Conservation (phyloP, 139 green algal genomes). For the Trebouxia sp. region DNA sequence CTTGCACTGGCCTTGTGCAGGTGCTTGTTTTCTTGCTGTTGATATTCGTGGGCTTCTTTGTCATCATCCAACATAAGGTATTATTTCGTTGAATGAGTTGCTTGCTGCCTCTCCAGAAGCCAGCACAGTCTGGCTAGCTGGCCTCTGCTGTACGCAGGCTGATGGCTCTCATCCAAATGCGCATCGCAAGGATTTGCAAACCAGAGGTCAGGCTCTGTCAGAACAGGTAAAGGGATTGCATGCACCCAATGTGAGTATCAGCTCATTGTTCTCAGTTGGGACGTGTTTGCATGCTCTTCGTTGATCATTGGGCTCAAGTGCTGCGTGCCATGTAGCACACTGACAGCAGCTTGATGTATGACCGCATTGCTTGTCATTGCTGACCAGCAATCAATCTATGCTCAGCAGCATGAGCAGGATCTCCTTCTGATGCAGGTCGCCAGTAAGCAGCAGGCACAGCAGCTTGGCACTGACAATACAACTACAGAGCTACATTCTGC, state of each 20-base stretch:
- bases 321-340: background rate
- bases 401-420: too few species aligned
- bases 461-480: background rate
- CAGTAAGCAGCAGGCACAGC: background rate
- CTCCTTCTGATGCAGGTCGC: background rate
- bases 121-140: too few species aligned
- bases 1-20: conserved; percentile 29
- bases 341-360: background rate
- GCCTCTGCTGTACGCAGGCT: too few species aligned
- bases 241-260: too few species aligned
- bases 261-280: too few species aligned
- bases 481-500: background rate
- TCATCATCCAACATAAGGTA: background rate
- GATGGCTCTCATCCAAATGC: background rate
- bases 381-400: too few species aligned
- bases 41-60: background rate
- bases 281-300: too few species aligned
- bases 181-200: conserved; percentile 23
- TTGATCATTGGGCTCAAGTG: too few species aligned
- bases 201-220: conserved; percentile 2
- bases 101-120: too few species aligned
- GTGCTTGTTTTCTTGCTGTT: background rate
- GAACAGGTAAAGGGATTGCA: too few species aligned
- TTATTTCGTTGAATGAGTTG: background rate
- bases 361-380: too few species aligned